Evolutionary conservation across 169 alveolate genomes (phyloP).

Genomic region (Cystoisospora suis): DNA sequence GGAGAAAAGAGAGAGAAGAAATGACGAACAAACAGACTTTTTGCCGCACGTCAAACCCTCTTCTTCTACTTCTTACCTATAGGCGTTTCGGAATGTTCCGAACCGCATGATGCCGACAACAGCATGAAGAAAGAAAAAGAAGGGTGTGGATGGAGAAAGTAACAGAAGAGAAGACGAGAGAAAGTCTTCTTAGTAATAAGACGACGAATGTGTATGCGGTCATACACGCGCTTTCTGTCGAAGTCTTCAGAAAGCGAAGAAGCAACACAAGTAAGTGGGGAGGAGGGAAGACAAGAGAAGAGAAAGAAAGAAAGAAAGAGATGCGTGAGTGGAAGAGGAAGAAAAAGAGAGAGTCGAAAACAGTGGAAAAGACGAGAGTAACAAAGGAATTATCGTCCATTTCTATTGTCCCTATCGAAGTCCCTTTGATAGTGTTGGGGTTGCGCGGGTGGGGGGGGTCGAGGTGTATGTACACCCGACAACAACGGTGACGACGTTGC

Average conservation of each 20-base stretch:
- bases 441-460: background rate
- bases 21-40: too few species aligned
- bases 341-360: background rate
- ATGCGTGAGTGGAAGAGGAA: background rate
- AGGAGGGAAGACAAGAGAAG: background rate
- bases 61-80: slow-evolving; percentile 9
- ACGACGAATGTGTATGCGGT: too few species aligned
- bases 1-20: too few species aligned
- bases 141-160: too few species aligned
- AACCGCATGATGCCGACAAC: too few species aligned
- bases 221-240: too few species aligned
- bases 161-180: too few species aligned
- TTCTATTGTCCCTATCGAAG: too few species aligned
- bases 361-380: background rate
- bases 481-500: background rate
- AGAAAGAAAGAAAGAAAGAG: background rate
- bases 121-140: too few species aligned
- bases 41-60: too few species aligned
- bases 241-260: background rate
- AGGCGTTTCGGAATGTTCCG: slow-evolving; percentile 30
- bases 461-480: background rate
- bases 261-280: background rate
- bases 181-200: too few species aligned
- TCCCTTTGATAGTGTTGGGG: background rate
- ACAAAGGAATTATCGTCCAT: background rate